Evolutionary conservation across 768 basidiomycete genomes (phyloP).

Genomic region (Panaeolus cyanescens): DNA sequence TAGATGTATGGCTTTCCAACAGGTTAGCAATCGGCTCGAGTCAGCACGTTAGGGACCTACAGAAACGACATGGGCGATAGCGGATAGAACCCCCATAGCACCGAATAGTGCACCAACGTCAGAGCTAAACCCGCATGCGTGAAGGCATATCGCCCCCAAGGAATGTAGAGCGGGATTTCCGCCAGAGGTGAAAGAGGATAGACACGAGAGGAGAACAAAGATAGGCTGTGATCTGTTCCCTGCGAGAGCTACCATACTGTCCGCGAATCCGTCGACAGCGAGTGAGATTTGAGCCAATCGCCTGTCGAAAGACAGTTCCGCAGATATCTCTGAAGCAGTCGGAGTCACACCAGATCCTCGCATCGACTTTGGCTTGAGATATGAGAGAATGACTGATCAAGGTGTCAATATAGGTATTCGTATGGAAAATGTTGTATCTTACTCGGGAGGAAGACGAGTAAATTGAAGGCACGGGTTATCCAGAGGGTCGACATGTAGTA

Average conservation of each 20-base stretch:
- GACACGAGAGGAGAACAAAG: conserved; percentile 61
- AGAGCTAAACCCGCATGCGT: conserved; percentile 44
- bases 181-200: conserved; percentile 69
- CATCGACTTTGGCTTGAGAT: conserved; percentile 55
- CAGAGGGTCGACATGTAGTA: conserved; percentile 77
- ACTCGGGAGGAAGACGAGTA: conserved; percentile 72
- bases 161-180: conserved; percentile 71
- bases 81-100: conserved; percentile 68
- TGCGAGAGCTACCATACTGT: conserved; percentile 57
- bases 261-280: conserved; percentile 66
- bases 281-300: conserved; percentile 65
- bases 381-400: conserved; percentile 54
- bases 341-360: conserved; percentile 22
- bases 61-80: conserved; percentile 64
- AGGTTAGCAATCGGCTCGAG: not conserved
- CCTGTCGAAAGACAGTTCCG: conserved; percentile 71
- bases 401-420: conserved; percentile 2
- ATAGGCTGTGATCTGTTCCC: conserved; percentile 50
- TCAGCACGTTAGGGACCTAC: conserved; percentile 27
- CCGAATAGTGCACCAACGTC: conserved; percentile 70
- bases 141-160: conserved; percentile 70
- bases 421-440: conserved; percentile 23
- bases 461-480: conserved; percentile 61
- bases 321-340: conserved; percentile 48
- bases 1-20: conserved; percentile 63